Base-by-base conservation (phyloP, 2,329 filamentous ascomycete species). In the Remersonia thermophila region DNA sequence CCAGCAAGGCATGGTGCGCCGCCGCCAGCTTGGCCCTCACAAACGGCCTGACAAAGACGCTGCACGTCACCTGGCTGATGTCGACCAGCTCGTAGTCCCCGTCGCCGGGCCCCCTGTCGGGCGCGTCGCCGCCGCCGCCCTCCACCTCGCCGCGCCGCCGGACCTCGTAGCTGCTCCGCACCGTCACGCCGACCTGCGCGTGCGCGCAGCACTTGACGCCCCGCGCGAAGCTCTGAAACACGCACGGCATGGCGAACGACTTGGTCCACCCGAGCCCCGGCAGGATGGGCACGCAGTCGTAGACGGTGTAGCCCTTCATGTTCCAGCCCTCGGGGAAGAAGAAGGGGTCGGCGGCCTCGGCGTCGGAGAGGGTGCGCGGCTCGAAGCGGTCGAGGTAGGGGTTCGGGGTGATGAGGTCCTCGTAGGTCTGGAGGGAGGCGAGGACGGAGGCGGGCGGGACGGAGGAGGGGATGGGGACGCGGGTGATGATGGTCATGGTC, bases 131-230 rank as follows among this genome's bases (percentile, higher is more conserved):
- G 28, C 32, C 18, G 38, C 39, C 2, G 33, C 33, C 47, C 16
- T 28, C 36, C 6, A 48, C 46, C 38, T 48, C 44, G 10, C 44
- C 47, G 7, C 45, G 44, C 10, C 44, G 46, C 35, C 45, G 36
- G 2, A 59, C 52, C 37, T 54, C 51, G 44, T 58, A 60, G 15
- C 51, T 51, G 39, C 55, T 60, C 53, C 64, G 59, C 35, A 67
- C 57, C 12, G 54, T 52, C 15, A 67, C 62, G 27, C 63, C 63
- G 16, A 53, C 62, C 3, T 57, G 53, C 4, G 63, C 62, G 28
- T 61, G 53, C 33, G 60, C 63, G 27, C 64, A 55, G 36, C 58
- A 58, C n/a, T 64, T 56, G 20, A 63, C 50, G 32, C 64, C 64
- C 26, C 54, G 48, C 15, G 53, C 51, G 23, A 61, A 56, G 40